Percentiles rank a stretch among this genome's conserved stretches.
Conservation (phyloP, 441 rosid species). For the Caryocar brasiliense region DNA sequence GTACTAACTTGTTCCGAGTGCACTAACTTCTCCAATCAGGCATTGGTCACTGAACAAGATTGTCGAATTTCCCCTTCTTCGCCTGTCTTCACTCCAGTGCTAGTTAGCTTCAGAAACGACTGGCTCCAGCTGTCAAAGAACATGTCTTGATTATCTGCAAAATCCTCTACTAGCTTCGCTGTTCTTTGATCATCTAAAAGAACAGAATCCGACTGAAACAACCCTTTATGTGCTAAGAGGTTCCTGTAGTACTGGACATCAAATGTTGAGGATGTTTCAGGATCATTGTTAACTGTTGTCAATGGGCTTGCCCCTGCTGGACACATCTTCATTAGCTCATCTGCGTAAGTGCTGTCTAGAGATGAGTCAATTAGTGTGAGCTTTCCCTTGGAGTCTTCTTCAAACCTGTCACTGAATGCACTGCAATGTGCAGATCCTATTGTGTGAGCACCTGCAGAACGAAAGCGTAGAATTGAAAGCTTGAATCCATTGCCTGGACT, state of each 20-base stretch:
- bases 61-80: constrained; percentile 65
- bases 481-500: too few relatives aligned
- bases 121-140: constrained; percentile 53
- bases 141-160: constrained; percentile 46
- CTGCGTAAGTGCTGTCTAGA: constrained; percentile 46
- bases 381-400: constrained; percentile 42
- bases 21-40: too few relatives aligned
- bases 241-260: constrained; percentile 73
- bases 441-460: constrained; percentile 67
- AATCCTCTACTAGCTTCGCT: constrained; percentile 41
- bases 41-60: constrained; percentile 41
- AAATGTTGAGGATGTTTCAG: constrained; percentile 45
- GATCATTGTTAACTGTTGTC: constrained; percentile 53
- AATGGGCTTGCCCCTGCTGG: constrained; percentile 40
- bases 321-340: constrained; percentile 46
- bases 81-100: constrained; percentile 51
- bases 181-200: constrained; percentile 52
- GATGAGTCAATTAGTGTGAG: constrained; percentile 43
- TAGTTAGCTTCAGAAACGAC: constrained; percentile 67
- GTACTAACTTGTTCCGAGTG: too few relatives aligned
- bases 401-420: constrained; percentile 63
- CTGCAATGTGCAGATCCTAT: constrained; percentile 78
- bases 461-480: too few relatives aligned
- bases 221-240: constrained; percentile 47
- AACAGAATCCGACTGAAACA: constrained; percentile 77